Conservation (phyloP, 1,139 yeast species). For the Hanseniaspora sp. region DNA sequence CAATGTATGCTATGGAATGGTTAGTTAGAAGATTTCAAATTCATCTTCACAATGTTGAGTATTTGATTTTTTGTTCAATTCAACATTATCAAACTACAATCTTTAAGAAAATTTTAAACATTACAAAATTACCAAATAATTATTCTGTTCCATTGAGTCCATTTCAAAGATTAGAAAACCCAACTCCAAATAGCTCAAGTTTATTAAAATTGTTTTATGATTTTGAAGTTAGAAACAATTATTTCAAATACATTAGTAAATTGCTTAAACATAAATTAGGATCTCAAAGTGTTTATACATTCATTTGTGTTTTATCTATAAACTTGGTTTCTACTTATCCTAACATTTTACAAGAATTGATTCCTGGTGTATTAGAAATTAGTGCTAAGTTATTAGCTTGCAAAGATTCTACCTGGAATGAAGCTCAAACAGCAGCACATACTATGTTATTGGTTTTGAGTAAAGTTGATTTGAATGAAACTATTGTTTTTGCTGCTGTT, state of each 20-base stretch:
- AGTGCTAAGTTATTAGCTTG: constrained; percentile 45
- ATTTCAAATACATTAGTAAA: constrained; percentile 47
- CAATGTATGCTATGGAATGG: constrained; percentile 87
- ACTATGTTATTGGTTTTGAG: constrained; percentile 61
- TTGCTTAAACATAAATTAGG: constrained; percentile 30
- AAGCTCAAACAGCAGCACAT: constrained; percentile 72
- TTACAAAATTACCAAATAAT: constrained; percentile 61
- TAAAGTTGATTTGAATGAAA: constrained; percentile 42
- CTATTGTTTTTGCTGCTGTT: constrained; percentile 57
- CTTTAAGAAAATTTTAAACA: constrained; percentile 62
- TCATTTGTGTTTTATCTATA: constrained; percentile 40
- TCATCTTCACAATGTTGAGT: constrained; percentile 69
- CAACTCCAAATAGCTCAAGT: constrained; percentile 53
- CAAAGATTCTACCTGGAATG: constrained; percentile 34
- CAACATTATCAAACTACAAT: constrained; percentile 68
- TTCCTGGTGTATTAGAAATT: constrained; percentile 49
- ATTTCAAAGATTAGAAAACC: constrained; percentile 52
- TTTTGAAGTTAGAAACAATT: constrained; percentile 52
- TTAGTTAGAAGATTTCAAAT: constrained; percentile 82
- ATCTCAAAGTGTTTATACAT: constrained; percentile 46
- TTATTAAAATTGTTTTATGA: constrained; percentile 68
- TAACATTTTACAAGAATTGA: constrained; percentile 30
- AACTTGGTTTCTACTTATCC: constrained; percentile 37
- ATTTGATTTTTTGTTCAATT: constrained; percentile 54
- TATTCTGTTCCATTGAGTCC: constrained; percentile 56